Base-by-base conservation (phyloP, 768 basidiomycete genomes). In the Termitomyces sp. region DNA sequence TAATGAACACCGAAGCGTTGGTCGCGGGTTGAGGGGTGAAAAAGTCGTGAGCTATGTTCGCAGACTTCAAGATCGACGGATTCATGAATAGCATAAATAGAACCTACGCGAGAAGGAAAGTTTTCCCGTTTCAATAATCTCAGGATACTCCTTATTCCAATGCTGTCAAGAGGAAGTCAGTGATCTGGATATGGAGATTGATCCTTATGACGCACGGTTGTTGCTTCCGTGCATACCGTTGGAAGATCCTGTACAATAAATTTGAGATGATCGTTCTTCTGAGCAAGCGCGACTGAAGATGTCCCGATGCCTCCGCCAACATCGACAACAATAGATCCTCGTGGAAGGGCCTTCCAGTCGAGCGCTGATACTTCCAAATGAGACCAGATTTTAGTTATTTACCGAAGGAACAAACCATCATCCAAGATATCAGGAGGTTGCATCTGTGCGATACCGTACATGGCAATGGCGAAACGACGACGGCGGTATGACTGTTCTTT, bases 1-100 rank as follows among this genome's bases (percentile, higher is more conserved):
- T 20, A 41, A 77, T 56, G 60, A 71, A 78, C 2, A 76, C 70
- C 0, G 66, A 61, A 4, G 73, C 71, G 25, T 72, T 62, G 22
- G 57, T 62, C 36, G 69, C 53, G 1, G 73, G 71, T 58, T 77
- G 74, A 2, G 69, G 60, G 0, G 51, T 54, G 52, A 77, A 72
- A 61, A 77, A 76, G 65, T 73, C 53, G 31, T 76, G 66, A n/a
- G 49, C 69, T 71, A 31, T 13, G 15, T 16, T 36, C 20, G 7
- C 10, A 38, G 43, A 15, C 35, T n/a, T 16, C 15, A 22, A 27
- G 2, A 35, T 5, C 13, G 16, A 27, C 5, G n/a, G n/a, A n/a
- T n/a, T n/a, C 23, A 12, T 2, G 7, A 22, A 49, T 22, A 22
- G 7, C 9, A 36, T 7, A 12, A 11, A 4, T 11, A 27, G 5